Conservation (phyloP, 768 basidiomycete species). For the Boletus tomentosulus region DNA sequence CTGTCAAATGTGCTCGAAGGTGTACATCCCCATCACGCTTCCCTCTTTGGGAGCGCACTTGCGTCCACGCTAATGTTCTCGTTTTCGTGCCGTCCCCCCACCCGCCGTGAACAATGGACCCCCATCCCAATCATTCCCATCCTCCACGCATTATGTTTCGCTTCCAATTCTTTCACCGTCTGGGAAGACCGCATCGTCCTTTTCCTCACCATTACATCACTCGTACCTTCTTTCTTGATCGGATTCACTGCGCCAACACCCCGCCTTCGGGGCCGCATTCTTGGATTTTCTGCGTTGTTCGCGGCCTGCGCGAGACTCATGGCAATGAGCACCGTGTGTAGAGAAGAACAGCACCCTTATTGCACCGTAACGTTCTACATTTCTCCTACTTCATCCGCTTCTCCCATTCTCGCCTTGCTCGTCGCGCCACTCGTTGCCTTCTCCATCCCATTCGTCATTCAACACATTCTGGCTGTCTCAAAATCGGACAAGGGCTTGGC, state of each 20-base stretch:
- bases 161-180: slow-evolving; percentile 95
- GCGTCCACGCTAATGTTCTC: slow-evolving; percentile 45
- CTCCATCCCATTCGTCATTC: slow-evolving; percentile 53
- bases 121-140: slow-evolving; percentile 47
- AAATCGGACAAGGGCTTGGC: slow-evolving; percentile 75
- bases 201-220: slow-evolving; percentile 66
- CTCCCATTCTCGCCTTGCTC: slow-evolving; percentile 56
- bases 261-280: slow-evolving; percentile 69
- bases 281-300: slow-evolving; percentile 66
- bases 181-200: slow-evolving; percentile 89
- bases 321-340: slow-evolving; percentile 78
- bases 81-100: slow-evolving; percentile 36
- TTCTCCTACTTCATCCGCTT: slow-evolving; percentile 62
- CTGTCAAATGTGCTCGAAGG: slow-evolving; percentile 39
- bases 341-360: slow-evolving; percentile 91
- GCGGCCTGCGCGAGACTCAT: slow-evolving; percentile 71
- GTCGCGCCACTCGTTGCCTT: slow-evolving; percentile 55
- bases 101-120: slow-evolving; percentile 26
- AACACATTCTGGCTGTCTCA: slow-evolving; percentile 57
- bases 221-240: slow-evolving; percentile 55
- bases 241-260: slow-evolving; percentile 66
- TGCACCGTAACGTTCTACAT: slow-evolving; percentile 90
- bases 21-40: slow-evolving; percentile 47
- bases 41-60: slow-evolving; percentile 47
- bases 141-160: slow-evolving; percentile 72